phyloP scores from a whole-genome alignment of 2,329 filamentous ascomycete genomes.

The Ascochyta rabiei region DNA sequence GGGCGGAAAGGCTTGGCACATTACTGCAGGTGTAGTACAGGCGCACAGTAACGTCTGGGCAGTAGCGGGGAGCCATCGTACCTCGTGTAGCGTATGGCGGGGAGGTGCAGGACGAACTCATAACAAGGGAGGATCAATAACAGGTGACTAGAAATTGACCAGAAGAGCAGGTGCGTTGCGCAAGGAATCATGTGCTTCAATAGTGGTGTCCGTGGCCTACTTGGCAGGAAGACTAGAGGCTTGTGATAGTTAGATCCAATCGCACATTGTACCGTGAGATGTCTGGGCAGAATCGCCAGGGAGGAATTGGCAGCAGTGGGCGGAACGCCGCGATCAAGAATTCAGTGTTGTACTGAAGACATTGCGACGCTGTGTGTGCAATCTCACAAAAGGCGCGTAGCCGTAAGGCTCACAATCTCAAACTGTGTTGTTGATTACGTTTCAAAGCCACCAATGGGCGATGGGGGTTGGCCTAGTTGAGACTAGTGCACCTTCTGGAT shows the following conservation, averaged over 20 bases:
- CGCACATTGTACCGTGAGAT: not conserved
- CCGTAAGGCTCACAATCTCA: constrained; percentile 6
- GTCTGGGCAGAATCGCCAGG: constrained; percentile 3
- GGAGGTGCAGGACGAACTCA: constrained; percentile 4
- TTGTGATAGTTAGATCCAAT: constrained; percentile 7
- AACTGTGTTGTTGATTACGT: constrained; percentile 12
- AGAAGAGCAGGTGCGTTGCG: constrained; percentile 13
- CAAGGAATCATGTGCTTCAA: constrained; percentile 11
- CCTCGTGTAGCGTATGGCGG: constrained; percentile 11
- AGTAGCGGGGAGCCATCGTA: constrained; percentile 11
- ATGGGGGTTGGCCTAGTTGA: not conserved
- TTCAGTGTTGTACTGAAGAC: not conserved
- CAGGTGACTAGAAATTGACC: not conserved
- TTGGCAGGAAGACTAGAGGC: constrained; percentile 12
- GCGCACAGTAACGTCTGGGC: constrained; percentile 13
- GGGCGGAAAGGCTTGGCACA: constrained; percentile 18
- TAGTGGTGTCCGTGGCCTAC: constrained; percentile 7
- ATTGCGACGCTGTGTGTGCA: constrained; percentile 1
- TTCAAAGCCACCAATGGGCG: constrained; percentile 10
- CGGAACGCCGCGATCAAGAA: constrained; percentile 3
- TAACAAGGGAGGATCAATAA: constrained; percentile 4
- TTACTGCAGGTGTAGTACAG: constrained; percentile 10
- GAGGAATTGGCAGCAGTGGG: constrained; percentile 5
- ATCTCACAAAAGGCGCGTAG: constrained; percentile 3
- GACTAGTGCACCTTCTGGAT: constrained; percentile 1